Evolutionary conservation across 306 rosid genomes (phyloP), one percentile per base, ranked within the genome.

Genomic region (Vigna nakashimae): DNA sequence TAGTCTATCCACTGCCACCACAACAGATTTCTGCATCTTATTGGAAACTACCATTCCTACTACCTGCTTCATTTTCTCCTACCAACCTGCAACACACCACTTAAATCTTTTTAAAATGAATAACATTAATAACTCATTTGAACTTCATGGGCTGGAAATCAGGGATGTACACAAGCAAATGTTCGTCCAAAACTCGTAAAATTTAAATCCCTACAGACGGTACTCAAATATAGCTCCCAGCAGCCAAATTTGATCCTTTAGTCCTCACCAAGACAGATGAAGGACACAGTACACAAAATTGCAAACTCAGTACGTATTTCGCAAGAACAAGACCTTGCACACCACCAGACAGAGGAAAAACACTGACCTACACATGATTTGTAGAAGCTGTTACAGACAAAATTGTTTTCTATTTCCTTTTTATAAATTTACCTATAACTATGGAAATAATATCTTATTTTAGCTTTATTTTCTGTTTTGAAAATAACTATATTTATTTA

Each of bases 11-110:
- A 91, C 97, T 15, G 92, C 92, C 64, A 91, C 97, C 46, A 90
- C 95, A 78, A 92, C 97, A 6, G 93, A 90, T 51, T 92, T 92
- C 87, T 92, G 95, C 97, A 92, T 92, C 83, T 92, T 92, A 83
- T 92, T 90, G 22, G 97, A 92, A 13, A 92, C 89, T 70, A 92
- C 97, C 87, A 79, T 88, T 14, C 97, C 97, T 45, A 91, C 85
- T 42, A 91, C 91, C 52, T 80, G 84, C 94, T 90, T 92, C 97
- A 92, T 92, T 82, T 76, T 17, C 74, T 40, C 46, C 45, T 42
- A 42, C 15, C 57, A 50, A 64, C 75, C 84, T 73, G 79, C 64
- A 73, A 56, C 11, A 11, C 71, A 12, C 52, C 4, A 45, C 15
- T 74, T 32, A 12, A 12, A 34, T 71, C 13, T 14, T 20, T 15